Percentiles rank a stretch among this genome's conserved stretches.
phyloP scores from a whole-genome alignment of 2,329 filamentous ascomycete species.

The Aspergillus sp. region DNA sequence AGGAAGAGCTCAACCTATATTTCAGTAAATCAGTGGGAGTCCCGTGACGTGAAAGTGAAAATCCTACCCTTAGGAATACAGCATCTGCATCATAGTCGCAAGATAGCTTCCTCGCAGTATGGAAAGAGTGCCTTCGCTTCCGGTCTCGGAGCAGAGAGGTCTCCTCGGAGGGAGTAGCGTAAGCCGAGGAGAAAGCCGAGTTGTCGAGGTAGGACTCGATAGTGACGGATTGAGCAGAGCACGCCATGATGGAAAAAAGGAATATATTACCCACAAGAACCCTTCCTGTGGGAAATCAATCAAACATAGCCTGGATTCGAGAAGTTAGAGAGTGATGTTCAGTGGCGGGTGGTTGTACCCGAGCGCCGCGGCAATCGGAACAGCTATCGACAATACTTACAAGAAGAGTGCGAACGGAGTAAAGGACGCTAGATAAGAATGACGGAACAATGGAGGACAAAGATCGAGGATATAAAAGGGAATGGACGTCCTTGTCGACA shows the following conservation, averaged over 20 bases:
- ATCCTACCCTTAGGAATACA: conserved; percentile 43
- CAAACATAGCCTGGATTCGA: conserved; percentile 15
- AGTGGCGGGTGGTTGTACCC: conserved; percentile 1
- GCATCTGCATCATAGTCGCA: conserved; percentile 47
- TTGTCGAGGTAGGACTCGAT: conserved; percentile 39
- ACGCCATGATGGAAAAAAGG: conserved; percentile 33
- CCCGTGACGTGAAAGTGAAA: neutral
- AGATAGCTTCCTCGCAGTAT: conserved; percentile 42
- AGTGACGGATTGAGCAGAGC: conserved; percentile 40
- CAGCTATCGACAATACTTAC: conserved; percentile 4
- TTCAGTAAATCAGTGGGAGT: conserved; percentile 12
- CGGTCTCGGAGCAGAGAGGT: conserved; percentile 39
- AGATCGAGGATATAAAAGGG: conserved; percentile 1
- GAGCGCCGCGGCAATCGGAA: conserved; percentile 1
- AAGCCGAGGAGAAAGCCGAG: conserved; percentile 25
- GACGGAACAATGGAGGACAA: conserved; percentile 9
- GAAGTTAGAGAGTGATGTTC: neutral
- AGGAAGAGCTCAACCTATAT: conserved; percentile 54
- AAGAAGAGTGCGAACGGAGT: conserved; percentile 2
- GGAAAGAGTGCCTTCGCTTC: conserved; percentile 47
- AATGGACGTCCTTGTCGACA: neutral
- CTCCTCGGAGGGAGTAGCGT: conserved; percentile 32
- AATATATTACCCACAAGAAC: conserved; percentile 1
- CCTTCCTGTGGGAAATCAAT: conserved; percentile 11
- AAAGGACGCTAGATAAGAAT: conserved; percentile 6